Evolutionary conservation across 108 stramenopile species (phyloP).

Genomic region (Skeletonema costatum): DNA sequence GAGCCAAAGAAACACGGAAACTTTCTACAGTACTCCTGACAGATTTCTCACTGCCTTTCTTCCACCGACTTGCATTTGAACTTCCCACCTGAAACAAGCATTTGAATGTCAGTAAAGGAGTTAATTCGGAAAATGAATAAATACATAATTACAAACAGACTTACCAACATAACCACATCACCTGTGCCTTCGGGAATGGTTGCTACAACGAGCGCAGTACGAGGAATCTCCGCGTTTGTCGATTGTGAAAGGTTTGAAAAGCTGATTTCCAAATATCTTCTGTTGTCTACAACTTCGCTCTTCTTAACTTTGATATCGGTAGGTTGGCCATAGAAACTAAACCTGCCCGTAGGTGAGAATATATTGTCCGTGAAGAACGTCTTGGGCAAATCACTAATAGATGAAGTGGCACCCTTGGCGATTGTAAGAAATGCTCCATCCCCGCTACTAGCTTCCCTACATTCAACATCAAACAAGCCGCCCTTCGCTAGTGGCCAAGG

Average conservation of each 20-base stretch:
- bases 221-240: constrained; percentile 70
- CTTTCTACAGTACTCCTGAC: constrained; percentile 45
- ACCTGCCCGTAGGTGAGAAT: constrained; percentile 60
- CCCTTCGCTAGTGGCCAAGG: constrained; percentile 66
- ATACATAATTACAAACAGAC: too few relatives aligned
- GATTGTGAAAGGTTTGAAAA: constrained; percentile 62
- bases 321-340: constrained; percentile 70
- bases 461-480: constrained; percentile 66
- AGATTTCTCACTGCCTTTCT: constrained; percentile 45
- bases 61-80: constrained; percentile 62
- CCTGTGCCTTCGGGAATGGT: constrained; percentile 60
- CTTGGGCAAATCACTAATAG: constrained; percentile 43
- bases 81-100: constrained; percentile 16
- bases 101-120: too few relatives aligned
- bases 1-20: constrained; percentile 56
- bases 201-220: constrained; percentile 50
- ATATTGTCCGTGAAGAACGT: constrained; percentile 60
- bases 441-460: constrained; percentile 56
- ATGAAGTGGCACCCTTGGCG: constrained; percentile 26
- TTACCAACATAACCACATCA: constrained; percentile 60
- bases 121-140: too few relatives aligned
- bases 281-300: constrained; percentile 24
- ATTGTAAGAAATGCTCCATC: constrained; percentile 65
- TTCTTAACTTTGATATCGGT: constrained; percentile 67
- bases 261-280: constrained; percentile 55